A percentile compares a stretch with the other conserved stretches of the same genome.
Evolutionary conservation across 768 basidiomycete genomes (phyloP).

Genomic region (Hypholoma fasciculare): DNA sequence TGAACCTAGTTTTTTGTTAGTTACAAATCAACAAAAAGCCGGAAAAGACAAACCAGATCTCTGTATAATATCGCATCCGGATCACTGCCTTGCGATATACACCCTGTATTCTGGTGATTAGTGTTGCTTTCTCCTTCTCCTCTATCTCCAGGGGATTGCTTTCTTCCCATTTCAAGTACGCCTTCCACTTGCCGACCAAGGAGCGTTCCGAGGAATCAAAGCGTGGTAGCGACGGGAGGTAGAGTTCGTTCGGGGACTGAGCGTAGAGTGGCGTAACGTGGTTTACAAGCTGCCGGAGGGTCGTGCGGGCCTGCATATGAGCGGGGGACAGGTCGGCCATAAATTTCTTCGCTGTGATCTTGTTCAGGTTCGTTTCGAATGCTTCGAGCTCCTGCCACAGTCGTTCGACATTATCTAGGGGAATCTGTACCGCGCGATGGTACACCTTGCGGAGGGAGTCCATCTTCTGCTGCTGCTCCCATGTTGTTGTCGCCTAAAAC

Average conservation of each 20-base stretch:
- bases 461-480: conserved; percentile 97
- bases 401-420: conserved; percentile 88
- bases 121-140: conserved; percentile 67
- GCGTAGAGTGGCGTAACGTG: conserved; percentile 67
- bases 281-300: conserved; percentile 76
- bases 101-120: conserved; percentile 72
- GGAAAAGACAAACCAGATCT: conserved; percentile 72
- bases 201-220: conserved; percentile 73
- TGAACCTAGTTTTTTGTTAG: conserved; percentile 62
- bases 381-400: conserved; percentile 94
- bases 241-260: conserved; percentile 39
- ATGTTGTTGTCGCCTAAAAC: conserved; percentile 68
- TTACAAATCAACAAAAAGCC: neutral
- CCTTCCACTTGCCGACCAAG: conserved; percentile 85
- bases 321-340: conserved; percentile 89
- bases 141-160: conserved; percentile 92
- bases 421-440: conserved; percentile 92
- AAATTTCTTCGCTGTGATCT: conserved; percentile 95
- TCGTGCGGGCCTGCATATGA: conserved; percentile 93
- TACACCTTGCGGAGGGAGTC: conserved; percentile 90
- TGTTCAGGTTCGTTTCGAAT: conserved; percentile 88
- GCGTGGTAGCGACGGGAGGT: conserved; percentile 69
- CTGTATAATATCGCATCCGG: conserved; percentile 91
- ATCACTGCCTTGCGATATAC: conserved; percentile 90
- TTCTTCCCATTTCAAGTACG: conserved; percentile 95